Percentiles rank a stretch among this genome's conserved stretches.
Conservation (phyloP, 2,329 filamentous ascomycete genomes). For the Byssoonygena ceratinophila region DNA sequence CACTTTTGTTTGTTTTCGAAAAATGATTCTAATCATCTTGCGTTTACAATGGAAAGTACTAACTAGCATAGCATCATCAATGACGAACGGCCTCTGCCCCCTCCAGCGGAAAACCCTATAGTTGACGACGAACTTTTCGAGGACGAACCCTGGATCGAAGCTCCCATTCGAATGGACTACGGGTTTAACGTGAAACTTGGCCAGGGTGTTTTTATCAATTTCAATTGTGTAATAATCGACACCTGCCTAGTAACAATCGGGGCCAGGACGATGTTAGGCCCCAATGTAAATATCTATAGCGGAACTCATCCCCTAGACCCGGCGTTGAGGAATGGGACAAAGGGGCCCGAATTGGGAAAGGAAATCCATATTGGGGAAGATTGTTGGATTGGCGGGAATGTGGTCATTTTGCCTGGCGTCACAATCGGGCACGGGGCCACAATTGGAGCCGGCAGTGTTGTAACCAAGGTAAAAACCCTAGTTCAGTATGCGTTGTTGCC, state of each 20-base stretch:
- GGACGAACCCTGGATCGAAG: slow-evolving; percentile 58
- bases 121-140: slow-evolving; percentile 56
- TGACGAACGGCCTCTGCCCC: slow-evolving; percentile 55
- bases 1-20: not conserved
- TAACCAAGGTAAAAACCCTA: slow-evolving; percentile 57
- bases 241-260: slow-evolving; percentile 66
- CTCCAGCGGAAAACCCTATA: slow-evolving; percentile 44
- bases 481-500: not conserved
- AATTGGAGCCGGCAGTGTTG: slow-evolving; percentile 71
- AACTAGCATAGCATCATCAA: slow-evolving; percentile 46
- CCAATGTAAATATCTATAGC: slow-evolving; percentile 65
- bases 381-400: slow-evolving; percentile 67
- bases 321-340: slow-evolving; percentile 58
- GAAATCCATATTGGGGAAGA: slow-evolving; percentile 69
- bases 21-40: not conserved
- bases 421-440: slow-evolving; percentile 64
- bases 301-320: slow-evolving; percentile 71
- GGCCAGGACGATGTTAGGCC: slow-evolving; percentile 64
- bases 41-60: not conserved
- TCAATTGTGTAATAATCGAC: slow-evolving; percentile 64
- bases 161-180: slow-evolving; percentile 64
- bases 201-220: slow-evolving; percentile 63
- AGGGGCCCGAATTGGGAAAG: slow-evolving; percentile 63
- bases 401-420: slow-evolving; percentile 62
- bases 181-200: slow-evolving; percentile 65